These are phyloP conservation scores for Hypholoma fasciculare DNA, from an alignment of 768 basidiomycete species.

Conservation along the genomic window DNA sequence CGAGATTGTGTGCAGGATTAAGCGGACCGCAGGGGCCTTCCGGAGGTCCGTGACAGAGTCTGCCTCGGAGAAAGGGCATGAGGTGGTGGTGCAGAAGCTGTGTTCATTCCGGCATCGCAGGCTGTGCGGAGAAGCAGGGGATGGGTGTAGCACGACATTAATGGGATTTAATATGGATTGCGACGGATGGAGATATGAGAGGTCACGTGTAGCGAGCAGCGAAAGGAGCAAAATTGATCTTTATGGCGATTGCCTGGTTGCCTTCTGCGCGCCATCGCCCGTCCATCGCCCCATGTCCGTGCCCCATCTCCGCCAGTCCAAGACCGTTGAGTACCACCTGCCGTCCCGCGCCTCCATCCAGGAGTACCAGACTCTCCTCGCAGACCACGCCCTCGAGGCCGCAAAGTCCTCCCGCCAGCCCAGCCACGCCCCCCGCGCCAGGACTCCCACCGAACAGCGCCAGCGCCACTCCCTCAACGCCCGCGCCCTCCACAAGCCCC, in stretches of 20 bases:
- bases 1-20: no score
- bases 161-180: neutral
- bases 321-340: constrained; percentile 75
- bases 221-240: neutral
- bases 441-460: constrained; percentile 7
- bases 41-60: no score
- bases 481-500: constrained; percentile 44
- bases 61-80: no score
- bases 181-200: neutral
- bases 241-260: neutral
- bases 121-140: neutral
- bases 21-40: no score
- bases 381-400: constrained; percentile 59
- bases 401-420: constrained; percentile 31
- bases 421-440: constrained; percentile 29
- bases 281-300: constrained; percentile 1
- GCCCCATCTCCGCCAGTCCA: constrained; percentile 49
- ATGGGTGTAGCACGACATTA: neutral
- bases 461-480: constrained; percentile 35
- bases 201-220: neutral
- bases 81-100: no score
- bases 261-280: neutral
- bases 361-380: constrained; percentile 74
- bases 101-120: no score
- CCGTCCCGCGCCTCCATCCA: constrained; percentile 76